Evolutionary conservation across 768 basidiomycete genomes (phyloP).

Genomic region (Kwoniella dendrophila): DNA sequence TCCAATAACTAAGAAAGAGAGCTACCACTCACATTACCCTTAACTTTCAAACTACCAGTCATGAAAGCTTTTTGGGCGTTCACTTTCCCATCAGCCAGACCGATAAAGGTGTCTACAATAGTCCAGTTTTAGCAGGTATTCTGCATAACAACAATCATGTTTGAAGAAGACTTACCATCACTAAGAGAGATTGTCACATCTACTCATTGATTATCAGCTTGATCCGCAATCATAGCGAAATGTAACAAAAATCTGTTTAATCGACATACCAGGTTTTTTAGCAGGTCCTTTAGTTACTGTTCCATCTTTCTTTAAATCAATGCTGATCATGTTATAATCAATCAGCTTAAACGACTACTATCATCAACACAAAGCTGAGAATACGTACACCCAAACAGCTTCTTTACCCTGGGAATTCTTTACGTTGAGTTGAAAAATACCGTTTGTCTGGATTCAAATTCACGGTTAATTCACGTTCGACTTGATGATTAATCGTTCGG

Average conservation of each 20-base stretch:
- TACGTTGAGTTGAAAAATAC: slow-evolving; percentile 81
- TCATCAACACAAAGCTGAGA: background rate
- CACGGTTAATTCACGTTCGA: background rate
- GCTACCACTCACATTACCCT: slow-evolving; percentile 49
- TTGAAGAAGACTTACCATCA: slow-evolving; percentile 55
- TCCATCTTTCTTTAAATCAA: slow-evolving; percentile 76
- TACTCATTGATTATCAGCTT: slow-evolving; percentile 57
- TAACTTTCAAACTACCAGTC: slow-evolving; percentile 82
- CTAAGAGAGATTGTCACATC: slow-evolving; percentile 77
- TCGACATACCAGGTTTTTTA: slow-evolving; percentile 50
- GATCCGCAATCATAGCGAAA: slow-evolving; percentile 35
- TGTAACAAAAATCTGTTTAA: background rate
- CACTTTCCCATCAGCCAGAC: slow-evolving; percentile 65
- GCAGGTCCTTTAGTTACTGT: slow-evolving; percentile 45
- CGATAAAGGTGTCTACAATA: slow-evolving; percentile 64
- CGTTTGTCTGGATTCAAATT: slow-evolving; percentile 66
- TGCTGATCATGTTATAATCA: slow-evolving; percentile 59
- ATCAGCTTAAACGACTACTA: background rate
- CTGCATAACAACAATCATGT: no score
- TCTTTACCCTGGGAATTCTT: slow-evolving; percentile 66
- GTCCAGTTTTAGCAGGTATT: background rate
- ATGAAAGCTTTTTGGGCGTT: slow-evolving; percentile 96
- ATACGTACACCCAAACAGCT: slow-evolving; percentile 35
- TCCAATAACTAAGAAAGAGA: no score
- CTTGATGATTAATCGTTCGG: background rate